These are phyloP conservation scores for Taphrina populina DNA, from an alignment of 1,139 yeast species.

Conservation along the genomic window DNA sequence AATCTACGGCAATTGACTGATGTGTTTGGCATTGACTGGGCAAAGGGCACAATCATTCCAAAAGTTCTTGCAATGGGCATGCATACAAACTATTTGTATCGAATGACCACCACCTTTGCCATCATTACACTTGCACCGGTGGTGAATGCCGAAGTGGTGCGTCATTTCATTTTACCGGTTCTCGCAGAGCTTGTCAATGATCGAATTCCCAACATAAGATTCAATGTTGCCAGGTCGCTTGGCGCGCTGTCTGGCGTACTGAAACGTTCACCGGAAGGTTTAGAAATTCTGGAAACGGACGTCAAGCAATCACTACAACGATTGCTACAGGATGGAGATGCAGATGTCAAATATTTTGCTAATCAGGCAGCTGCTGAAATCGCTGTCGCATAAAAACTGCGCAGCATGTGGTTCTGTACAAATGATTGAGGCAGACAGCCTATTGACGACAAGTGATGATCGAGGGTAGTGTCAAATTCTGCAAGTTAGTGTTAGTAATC, in stretches of 20 bases:
- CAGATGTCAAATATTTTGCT: constrained; percentile 87
- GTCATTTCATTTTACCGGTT: constrained; percentile 73
- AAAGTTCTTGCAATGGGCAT: constrained; percentile 56
- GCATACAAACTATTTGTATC: constrained; percentile 73
- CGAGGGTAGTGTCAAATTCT: no score
- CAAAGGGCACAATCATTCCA: constrained; percentile 75
- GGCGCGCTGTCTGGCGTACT: constrained; percentile 51
- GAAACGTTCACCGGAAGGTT: constrained; percentile 36
- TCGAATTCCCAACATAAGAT: constrained; percentile 89
- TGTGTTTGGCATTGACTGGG: constrained; percentile 94
- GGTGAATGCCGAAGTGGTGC: constrained; percentile 56
- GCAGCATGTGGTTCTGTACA: no score
- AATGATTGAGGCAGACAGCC: no score
- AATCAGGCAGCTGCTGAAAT: constrained; percentile 14
- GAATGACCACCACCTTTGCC: constrained; percentile 88
- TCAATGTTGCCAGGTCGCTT: constrained; percentile 88
- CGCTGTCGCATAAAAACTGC: constrained; percentile 6
- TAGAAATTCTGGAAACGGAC: constrained; percentile 42
- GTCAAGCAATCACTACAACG: constrained; percentile 66
- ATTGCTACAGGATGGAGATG: constrained; percentile 71
- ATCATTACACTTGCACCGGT: constrained; percentile 69
- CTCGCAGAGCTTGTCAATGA: constrained; percentile 69
- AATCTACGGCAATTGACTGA: constrained; percentile 76
- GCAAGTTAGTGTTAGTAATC: no score
- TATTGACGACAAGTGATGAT: no score